Evolutionary conservation across 495 filamentous ascomycete genomes (phyloP), one percentile per base, ranked within the genome.

Genomic region (Talaromyces trachyspermus): DNA sequence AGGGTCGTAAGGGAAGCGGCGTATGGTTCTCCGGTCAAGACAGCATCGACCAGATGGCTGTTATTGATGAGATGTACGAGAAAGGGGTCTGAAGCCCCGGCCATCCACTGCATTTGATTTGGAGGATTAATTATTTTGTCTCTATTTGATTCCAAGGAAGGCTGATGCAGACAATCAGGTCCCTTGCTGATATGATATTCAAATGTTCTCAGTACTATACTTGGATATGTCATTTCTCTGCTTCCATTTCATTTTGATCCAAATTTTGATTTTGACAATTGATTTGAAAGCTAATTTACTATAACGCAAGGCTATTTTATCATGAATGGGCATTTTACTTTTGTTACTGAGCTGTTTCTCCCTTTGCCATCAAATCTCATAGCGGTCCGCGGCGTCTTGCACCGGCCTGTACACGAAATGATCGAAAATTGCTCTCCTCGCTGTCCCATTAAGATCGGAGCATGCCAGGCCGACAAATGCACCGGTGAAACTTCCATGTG

Each of bases 11-110:
- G 32, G 58, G 54, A 0, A 63, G 58, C 4, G 63, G 61, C 4
- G 60, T 68, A 6, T 81, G 79, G 78, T 56, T 81, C 7, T 59
- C 65, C 50, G 60, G 56, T 1, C 62, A 66, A 46, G 75, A 80
- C 35, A 76, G 69, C 17, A 70, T 81, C 30, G 54, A 53, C 17
- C 71, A 77, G 53, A 72, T 73, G 68, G 59, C 66, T 56, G 71
- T 71, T 61, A 57, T 80, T 19, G 79, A 83, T 54, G 58, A 58
- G 55, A 71, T 68, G 0, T 80, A 81, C 54, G 48, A 44, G 24
- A 71, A 72, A 49, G 60, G 65, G 73, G 75, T 2, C 44, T 80
- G 43, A 24, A 47, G 17, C 1, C 33, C 1, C 43, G 60, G 30
- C 56, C 58, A 9, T 53, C 50, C 0, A 60, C 53, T 33, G 18